Evolutionary conservation across 768 basidiomycete species (phyloP).

Genomic region (Ramaria sp.): DNA sequence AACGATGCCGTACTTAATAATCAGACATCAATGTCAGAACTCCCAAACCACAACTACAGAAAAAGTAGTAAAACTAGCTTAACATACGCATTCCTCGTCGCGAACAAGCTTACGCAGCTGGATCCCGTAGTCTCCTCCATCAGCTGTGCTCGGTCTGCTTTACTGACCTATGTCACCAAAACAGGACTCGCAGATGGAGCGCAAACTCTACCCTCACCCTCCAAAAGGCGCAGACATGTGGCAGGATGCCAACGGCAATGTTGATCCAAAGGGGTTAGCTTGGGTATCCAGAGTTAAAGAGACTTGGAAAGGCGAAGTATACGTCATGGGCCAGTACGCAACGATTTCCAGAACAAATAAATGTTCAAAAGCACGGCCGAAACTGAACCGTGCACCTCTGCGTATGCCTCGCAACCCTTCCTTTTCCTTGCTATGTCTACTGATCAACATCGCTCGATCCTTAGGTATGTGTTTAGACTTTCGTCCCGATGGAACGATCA

Average conservation of each 20-base stretch:
- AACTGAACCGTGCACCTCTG: not conserved
- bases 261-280: not conserved
- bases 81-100: not conserved
- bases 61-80: not conserved
- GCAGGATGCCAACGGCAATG: not conserved
- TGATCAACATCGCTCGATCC: not conserved
- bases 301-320: not conserved
- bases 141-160: not conserved
- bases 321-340: not conserved
- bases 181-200: not conserved
- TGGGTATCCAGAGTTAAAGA: not conserved
- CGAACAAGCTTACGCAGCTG: not conserved
- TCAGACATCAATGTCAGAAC: not conserved
- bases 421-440: not conserved
- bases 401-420: not conserved
- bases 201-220: not conserved
- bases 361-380: not conserved
- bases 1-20: not conserved
- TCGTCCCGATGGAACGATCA: not conserved
- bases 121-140: not conserved
- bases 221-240: constrained; percentile 1
- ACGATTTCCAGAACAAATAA: not conserved
- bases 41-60: not conserved
- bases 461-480: constrained; percentile 5
- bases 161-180: not conserved